These are phyloP conservation scores for Rhynchosporium graminicola DNA, from an alignment of 2,329 filamentous ascomycete species.

Conservation along the genomic window DNA sequence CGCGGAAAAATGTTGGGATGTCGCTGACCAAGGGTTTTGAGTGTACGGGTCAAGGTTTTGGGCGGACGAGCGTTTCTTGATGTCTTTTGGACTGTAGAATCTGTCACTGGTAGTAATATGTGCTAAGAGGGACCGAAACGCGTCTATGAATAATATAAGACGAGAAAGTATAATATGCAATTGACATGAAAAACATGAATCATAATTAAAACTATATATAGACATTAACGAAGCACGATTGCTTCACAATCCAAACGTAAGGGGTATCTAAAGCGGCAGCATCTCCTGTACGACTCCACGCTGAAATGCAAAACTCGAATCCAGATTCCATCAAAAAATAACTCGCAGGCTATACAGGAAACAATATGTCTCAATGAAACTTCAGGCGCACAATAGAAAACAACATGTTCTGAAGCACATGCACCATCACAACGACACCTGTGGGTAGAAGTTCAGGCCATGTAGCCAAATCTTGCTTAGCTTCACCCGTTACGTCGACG, in stretches of 20 bases:
- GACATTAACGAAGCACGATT: not conserved
- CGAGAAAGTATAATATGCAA: not conserved
- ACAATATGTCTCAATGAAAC: constrained; percentile 45
- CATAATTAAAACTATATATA: constrained; percentile 10
- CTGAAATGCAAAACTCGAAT: constrained; percentile 14
- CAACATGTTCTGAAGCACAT: constrained; percentile 72
- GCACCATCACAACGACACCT: constrained; percentile 64
- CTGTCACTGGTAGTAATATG: too few relatives aligned
- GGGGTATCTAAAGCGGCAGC: constrained; percentile 13
- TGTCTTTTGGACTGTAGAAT: too few relatives aligned
- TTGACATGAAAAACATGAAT: not conserved
- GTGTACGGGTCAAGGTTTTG: too few relatives aligned
- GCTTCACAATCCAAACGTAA: constrained; percentile 7
- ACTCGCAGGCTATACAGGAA: constrained; percentile 14
- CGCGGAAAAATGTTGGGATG: constrained; percentile 41
- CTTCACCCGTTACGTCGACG: constrained; percentile 64
- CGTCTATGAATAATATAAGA: too few relatives aligned
- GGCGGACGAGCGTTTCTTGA: too few relatives aligned
- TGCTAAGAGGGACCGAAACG: too few relatives aligned
- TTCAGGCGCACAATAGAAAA: constrained; percentile 68
- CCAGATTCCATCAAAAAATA: not conserved
- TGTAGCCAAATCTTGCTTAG: constrained; percentile 62
- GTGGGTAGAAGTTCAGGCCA: constrained; percentile 70
- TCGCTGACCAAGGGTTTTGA: constrained; percentile 38
- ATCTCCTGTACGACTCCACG: constrained; percentile 11